Conservation (phyloP, 805 yeast genomes). For the Yarrowia divulgata region DNA sequence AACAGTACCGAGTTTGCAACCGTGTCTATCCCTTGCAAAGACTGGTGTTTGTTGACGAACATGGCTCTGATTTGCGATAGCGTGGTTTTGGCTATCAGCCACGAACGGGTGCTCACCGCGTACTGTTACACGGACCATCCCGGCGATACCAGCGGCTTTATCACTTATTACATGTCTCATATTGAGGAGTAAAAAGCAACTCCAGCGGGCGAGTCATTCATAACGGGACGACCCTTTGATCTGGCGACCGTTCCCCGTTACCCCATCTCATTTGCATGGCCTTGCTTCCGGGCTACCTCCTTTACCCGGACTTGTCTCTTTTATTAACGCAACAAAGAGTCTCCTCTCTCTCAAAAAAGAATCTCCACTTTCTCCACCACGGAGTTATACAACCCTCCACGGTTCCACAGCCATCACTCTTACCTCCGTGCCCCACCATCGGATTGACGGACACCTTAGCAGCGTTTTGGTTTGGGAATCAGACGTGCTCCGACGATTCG, state of each 20-base stretch:
- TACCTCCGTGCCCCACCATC: not conserved
- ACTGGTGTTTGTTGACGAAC: constrained; percentile 15
- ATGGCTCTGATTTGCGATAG: constrained; percentile 19
- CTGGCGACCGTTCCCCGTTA: too few relatives aligned
- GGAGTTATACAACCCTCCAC: too few relatives aligned
- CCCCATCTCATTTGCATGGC: too few relatives aligned
- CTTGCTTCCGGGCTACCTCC: too few relatives aligned
- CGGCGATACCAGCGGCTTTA: constrained; percentile 9
- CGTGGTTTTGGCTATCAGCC: constrained; percentile 11
- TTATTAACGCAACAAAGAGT: too few relatives aligned
- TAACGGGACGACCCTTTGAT: too few relatives aligned
- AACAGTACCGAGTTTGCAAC: not conserved
- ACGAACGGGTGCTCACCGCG: not conserved
- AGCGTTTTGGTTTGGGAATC: not conserved
- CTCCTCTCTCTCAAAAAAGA: too few relatives aligned
- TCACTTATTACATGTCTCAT: constrained; percentile 25
- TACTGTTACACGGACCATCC: constrained; percentile 21
- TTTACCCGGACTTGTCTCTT: not conserved
- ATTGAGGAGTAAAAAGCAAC: constrained; percentile 7
- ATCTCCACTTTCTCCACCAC: too few relatives aligned
- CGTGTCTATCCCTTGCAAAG: constrained; percentile 22
- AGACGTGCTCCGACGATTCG: constrained; percentile 7
- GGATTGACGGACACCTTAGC: not conserved
- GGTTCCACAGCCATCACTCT: too few relatives aligned
- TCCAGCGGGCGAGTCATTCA: too few relatives aligned